Evolutionary conservation across 2,329 filamentous ascomycete species (phyloP).

Genomic region (Aspergillus puulaauensis): DNA sequence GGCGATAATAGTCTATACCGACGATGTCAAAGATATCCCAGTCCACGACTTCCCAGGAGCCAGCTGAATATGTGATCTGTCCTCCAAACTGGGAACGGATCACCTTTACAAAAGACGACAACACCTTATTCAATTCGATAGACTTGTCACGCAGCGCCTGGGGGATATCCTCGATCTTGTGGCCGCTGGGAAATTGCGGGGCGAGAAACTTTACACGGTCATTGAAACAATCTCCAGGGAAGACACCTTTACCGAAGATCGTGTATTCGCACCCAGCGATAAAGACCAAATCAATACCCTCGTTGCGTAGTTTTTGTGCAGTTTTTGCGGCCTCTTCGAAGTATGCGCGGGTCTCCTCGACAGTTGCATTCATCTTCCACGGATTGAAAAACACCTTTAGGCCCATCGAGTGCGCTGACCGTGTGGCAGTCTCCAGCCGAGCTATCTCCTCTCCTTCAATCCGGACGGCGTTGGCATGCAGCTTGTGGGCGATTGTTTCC

Average conservation of each 20-base stretch:
- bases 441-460: conserved; percentile 12
- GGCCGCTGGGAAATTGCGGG: conserved; percentile 4
- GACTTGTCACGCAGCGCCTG: conserved; percentile 11
- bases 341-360: conserved; percentile 8
- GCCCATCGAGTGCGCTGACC: conserved; percentile 5
- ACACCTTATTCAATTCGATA: conserved; percentile 1
- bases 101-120: conserved; percentile 8
- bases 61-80: conserved; percentile 14
- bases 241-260: conserved; percentile 15
- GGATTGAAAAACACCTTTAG: conserved; percentile 16
- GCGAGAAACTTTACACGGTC: conserved; percentile 13
- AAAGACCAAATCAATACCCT: conserved; percentile 12
- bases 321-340: conserved; percentile 8
- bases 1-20: conserved; percentile 16
- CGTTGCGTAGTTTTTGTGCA: conserved; percentile 3
- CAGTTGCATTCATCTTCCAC: conserved; percentile 15
- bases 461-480: conserved; percentile 14
- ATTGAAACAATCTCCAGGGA: conserved; percentile 11
- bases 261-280: conserved; percentile 16
- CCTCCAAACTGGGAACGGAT: conserved; percentile 6
- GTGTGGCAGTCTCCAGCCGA: conserved; percentile 8
- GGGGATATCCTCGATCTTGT: conserved; percentile 4
- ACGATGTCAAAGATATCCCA: conserved; percentile 19
- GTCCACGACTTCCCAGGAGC: conserved; percentile 17
- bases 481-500: conserved; percentile 6